phyloP scores from a whole-genome alignment of 2,329 filamentous ascomycete genomes.

The Stagonosporopsis cucurbitacearum region DNA sequence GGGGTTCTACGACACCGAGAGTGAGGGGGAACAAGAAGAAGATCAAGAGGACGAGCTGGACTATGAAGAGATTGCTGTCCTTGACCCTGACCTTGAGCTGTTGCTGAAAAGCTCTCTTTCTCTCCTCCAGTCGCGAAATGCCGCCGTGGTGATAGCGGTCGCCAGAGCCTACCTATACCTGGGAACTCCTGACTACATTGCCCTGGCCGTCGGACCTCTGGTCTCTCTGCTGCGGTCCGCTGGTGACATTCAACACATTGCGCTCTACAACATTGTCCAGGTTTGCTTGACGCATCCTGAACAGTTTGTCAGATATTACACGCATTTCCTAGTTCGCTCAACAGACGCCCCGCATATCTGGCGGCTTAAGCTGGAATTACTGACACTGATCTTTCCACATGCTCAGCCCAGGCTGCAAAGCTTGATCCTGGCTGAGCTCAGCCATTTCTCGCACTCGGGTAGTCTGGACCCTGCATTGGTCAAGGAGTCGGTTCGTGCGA shows the following conservation, averaged over 20 bases:
- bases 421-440: conserved; percentile 87
- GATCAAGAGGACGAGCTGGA: conserved; percentile 55
- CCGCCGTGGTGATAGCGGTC: conserved; percentile 88
- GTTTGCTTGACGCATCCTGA: conserved; percentile 78
- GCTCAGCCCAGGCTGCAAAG: conserved; percentile 77
- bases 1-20: conserved; percentile 75
- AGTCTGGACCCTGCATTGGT: conserved; percentile 77
- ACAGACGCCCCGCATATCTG: conserved; percentile 82
- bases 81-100: conserved; percentile 83
- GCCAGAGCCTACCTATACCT: conserved; percentile 84
- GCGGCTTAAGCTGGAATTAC: conserved; percentile 88
- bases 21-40: conserved; percentile 53
- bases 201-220: conserved; percentile 79
- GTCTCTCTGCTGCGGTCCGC: conserved; percentile 84
- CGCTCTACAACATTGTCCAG: conserved; percentile 93
- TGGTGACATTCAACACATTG: conserved; percentile 86
- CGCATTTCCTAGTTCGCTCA: conserved; percentile 85
- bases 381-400: conserved; percentile 90
- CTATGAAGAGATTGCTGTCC: conserved; percentile 62
- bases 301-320: conserved; percentile 85
- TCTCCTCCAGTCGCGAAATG: conserved; percentile 90
- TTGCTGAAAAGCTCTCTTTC: conserved; percentile 80
- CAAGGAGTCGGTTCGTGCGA: conserved; percentile 87
- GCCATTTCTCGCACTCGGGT: conserved; percentile 94
- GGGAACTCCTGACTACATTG: conserved; percentile 78